Percentiles rank a stretch among this genome's conserved stretches.
phyloP scores from a whole-genome alignment of 495 filamentous ascomycete species.

The Astrocystis sublimbata region DNA sequence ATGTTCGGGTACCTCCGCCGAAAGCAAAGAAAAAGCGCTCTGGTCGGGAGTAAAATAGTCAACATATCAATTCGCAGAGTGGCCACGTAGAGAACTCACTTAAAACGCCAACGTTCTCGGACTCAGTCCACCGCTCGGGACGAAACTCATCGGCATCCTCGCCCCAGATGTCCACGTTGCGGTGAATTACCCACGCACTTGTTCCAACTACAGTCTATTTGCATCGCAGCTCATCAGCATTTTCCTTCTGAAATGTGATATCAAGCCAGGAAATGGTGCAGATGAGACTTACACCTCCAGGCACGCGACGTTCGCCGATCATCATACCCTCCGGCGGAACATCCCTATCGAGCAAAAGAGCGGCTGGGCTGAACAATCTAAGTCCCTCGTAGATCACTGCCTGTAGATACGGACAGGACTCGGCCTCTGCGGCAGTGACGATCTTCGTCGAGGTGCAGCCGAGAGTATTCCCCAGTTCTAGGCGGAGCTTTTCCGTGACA shows the following conservation, averaged over 20 bases:
- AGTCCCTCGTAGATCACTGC: conserved; percentile 10
- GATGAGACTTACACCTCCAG: conserved; percentile 4
- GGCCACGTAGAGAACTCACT: not conserved
- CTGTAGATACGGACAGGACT: conserved; percentile 7
- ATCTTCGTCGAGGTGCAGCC: no score
- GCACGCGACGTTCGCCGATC: conserved; percentile 6
- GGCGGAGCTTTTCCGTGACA: not conserved
- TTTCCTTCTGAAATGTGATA: not conserved
- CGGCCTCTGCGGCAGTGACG: not conserved
- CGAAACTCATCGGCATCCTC: conserved; percentile 41
- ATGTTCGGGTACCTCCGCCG: conserved; percentile 11
- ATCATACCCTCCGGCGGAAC: conserved; percentile 10
- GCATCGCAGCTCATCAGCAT: conserved; percentile 6
- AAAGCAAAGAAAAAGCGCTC: conserved; percentile 13
- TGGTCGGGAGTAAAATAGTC: not conserved
- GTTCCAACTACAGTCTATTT: conserved; percentile 52
- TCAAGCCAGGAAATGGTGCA: not conserved
- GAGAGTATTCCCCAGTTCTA: not conserved
- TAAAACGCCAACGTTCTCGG: conserved; percentile 31
- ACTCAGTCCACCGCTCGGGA: conserved; percentile 52
- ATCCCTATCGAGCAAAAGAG: not conserved
- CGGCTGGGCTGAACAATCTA: not conserved
- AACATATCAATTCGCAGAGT: not conserved
- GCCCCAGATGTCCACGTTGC: conserved; percentile 50
- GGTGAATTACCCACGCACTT: conserved; percentile 58